A percentile compares a stretch with the other conserved stretches of the same genome.
These are phyloP conservation scores for Cokeromyces recurvatus DNA, from an alignment of 371 early-diverging fungal genomes.

Conservation along the genomic window DNA sequence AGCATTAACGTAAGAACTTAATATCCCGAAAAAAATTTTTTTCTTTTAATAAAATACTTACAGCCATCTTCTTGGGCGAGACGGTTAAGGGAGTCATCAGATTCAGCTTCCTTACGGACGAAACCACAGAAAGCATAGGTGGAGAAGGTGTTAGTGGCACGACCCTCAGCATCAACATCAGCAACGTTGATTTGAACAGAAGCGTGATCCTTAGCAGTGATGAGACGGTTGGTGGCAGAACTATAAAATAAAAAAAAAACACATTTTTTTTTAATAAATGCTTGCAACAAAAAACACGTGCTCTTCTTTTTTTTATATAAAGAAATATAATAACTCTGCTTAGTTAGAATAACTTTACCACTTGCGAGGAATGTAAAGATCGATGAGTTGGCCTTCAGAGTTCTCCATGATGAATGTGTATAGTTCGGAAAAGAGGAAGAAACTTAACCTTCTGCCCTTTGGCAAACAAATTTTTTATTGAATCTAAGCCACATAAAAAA, in stretches of 20 bases:
- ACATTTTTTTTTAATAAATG: too few relatives aligned
- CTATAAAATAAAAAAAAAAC: constrained; percentile 13
- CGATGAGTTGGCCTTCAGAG: constrained; percentile 74
- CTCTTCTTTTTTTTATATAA: too few relatives aligned
- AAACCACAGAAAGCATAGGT: constrained; percentile 94
- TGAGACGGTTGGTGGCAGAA: constrained; percentile 52
- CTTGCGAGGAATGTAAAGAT: constrained; percentile 95
- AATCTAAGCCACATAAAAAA: constrained; percentile 23
- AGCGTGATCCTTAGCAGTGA: constrained; percentile 90
- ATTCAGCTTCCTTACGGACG: constrained; percentile 87
- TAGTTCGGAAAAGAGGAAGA: constrained; percentile 23
- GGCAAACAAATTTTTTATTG: constrained; percentile 21
- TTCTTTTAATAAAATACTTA: constrained; percentile 23
- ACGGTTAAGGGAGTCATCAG: constrained; percentile 97
- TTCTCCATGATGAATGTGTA: constrained; percentile 52
- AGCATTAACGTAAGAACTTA: not conserved
- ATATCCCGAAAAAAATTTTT: not conserved
- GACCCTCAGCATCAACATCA: constrained; percentile 90
- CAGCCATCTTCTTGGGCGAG: constrained; percentile 88
- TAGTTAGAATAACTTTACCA: constrained; percentile 64
- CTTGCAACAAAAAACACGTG: too few relatives aligned
- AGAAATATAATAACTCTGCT: too few relatives aligned
- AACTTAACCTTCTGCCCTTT: not conserved
- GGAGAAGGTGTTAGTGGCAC: constrained; percentile 69
- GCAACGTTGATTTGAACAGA: constrained; percentile 97